Evolutionary conservation across 75 land plant species (phyloP).

Genomic region (Cupressus sempervirens): DNA sequence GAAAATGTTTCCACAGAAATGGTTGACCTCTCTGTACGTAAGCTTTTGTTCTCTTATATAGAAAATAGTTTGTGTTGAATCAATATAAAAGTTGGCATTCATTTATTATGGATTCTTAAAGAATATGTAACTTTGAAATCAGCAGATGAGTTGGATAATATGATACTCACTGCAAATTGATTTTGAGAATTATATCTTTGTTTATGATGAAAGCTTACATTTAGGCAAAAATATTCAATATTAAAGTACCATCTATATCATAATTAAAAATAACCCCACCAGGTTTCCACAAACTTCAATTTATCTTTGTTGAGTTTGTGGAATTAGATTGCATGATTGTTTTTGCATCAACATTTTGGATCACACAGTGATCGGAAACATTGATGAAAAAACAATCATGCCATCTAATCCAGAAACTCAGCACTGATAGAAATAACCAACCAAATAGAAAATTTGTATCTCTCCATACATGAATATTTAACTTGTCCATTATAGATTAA

Average conservation of each 20-base stretch:
- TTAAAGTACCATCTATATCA: background rate
- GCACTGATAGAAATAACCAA: background rate
- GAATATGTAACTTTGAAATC: background rate
- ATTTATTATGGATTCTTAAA: background rate
- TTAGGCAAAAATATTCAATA: background rate
- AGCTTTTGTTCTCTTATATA: background rate
- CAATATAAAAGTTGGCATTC: background rate
- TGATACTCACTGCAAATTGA: background rate
- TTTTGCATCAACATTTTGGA: too few relatives aligned
- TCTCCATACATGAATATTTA: background rate
- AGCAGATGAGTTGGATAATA: background rate
- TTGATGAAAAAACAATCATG: too few relatives aligned
- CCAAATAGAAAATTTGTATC: background rate
- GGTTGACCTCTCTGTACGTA: constrained; percentile 83
- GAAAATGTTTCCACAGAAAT: constrained; percentile 59
- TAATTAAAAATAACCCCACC: background rate
- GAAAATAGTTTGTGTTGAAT: background rate
- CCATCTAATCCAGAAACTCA: too few relatives aligned
- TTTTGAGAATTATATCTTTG: background rate
- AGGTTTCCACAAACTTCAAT: too few relatives aligned
- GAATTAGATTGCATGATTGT: too few relatives aligned
- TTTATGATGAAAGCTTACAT: background rate
- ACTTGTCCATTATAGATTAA: background rate
- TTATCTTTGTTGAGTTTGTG: too few relatives aligned
- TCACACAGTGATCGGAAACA: too few relatives aligned